These are phyloP conservation scores for Nemania sp. DNA, from an alignment of 2,329 filamentous ascomycete genomes.

Conservation along the genomic window DNA sequence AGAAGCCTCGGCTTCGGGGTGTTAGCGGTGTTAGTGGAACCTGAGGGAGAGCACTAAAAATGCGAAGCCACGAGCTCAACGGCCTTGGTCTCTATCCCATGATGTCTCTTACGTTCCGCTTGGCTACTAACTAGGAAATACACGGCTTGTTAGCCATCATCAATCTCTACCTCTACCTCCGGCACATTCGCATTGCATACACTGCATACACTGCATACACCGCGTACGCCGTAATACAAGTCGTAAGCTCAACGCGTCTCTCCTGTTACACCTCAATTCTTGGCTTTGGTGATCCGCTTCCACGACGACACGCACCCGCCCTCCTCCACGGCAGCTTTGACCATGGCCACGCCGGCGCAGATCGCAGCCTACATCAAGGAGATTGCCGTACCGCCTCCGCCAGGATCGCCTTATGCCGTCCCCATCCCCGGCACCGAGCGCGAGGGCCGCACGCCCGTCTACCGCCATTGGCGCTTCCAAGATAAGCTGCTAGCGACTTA, in stretches of 20 bases:
- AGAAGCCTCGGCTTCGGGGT: slow-evolving; percentile 20
- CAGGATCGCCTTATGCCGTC: slow-evolving; percentile 77
- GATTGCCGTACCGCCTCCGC: slow-evolving; percentile 65
- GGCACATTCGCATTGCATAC: too few species aligned
- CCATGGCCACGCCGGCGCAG: slow-evolving; percentile 39
- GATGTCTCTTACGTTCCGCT: too few species aligned
- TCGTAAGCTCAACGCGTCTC: too few species aligned
- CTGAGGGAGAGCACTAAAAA: slow-evolving; percentile 6
- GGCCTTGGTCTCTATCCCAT: background rate
- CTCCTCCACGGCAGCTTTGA: slow-evolving; percentile 7
- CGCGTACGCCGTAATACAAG: too few species aligned
- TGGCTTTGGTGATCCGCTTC: too few species aligned
- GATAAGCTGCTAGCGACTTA: slow-evolving; percentile 73
- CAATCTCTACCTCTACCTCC: too few species aligned
- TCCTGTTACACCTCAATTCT: too few species aligned
- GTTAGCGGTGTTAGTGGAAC: slow-evolving; percentile 17
- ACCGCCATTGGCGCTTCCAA: slow-evolving; percentile 79
- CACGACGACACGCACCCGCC: too few species aligned
- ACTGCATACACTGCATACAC: too few species aligned
- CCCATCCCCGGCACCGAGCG: slow-evolving; percentile 74
- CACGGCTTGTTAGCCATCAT: too few species aligned
- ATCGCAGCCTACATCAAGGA: slow-evolving; percentile 51
- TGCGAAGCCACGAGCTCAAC: background rate
- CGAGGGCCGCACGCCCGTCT: slow-evolving; percentile 73
- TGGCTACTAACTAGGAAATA: too few species aligned